Conservation (phyloP, 2,329 filamentous ascomycete species). For the Aspergillus fumigatiaffinis region DNA sequence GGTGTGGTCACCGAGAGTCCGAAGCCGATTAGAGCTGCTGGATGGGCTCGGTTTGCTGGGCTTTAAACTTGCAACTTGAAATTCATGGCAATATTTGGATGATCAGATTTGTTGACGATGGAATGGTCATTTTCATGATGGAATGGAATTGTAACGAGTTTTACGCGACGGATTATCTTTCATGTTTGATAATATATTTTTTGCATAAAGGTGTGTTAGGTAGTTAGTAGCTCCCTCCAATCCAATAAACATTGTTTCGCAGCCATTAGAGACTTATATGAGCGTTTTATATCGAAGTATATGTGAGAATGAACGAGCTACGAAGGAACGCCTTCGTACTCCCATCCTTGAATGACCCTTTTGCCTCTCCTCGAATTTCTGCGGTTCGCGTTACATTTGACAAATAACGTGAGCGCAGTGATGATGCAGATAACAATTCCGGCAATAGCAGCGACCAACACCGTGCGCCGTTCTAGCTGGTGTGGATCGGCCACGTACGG, state of each 20-base stretch:
- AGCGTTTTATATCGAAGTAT: neutral
- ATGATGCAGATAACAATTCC: slow-evolving; percentile 60
- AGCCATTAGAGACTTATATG: neutral
- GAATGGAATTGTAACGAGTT: neutral
- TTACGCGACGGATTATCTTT: neutral
- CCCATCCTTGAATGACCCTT: slow-evolving; percentile 54
- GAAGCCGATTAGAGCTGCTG: slow-evolving; percentile 34
- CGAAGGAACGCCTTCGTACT: slow-evolving; percentile 65
- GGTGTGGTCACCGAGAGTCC: slow-evolving; percentile 18
- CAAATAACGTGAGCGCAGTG: slow-evolving; percentile 58
- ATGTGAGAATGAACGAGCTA: slow-evolving; percentile 12
- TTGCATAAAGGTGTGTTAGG: neutral
- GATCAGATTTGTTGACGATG: neutral
- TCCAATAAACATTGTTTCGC: neutral
- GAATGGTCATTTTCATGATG: neutral
- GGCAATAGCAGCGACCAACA: slow-evolving; percentile 60
- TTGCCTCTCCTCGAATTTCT: slow-evolving; percentile 49
- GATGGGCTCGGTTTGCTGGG: slow-evolving; percentile 46
- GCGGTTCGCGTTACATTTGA: slow-evolving; percentile 62
- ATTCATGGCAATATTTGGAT: neutral
- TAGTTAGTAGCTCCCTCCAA: neutral
- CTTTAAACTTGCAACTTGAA: slow-evolving; percentile 12
- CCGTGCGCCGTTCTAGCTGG: slow-evolving; percentile 42
- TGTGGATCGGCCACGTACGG: slow-evolving; percentile 51
- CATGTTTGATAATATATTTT: neutral